Conservation (phyloP, 2,329 filamentous ascomycete genomes). For the Exophiala xenobiotica region DNA sequence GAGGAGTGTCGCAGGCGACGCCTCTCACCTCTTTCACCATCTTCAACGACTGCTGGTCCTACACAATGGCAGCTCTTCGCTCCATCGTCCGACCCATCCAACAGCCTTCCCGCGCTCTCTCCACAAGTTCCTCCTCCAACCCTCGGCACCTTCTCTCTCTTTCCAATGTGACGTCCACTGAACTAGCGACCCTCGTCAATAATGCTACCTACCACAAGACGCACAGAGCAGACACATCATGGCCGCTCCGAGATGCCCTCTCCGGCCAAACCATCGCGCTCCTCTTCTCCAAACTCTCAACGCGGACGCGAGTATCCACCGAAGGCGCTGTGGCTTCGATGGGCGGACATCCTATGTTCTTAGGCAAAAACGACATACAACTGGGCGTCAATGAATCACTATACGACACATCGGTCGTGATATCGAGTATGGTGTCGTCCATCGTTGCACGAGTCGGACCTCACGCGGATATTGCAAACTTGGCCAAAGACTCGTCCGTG, state of each 20-base stretch:
- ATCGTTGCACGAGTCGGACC: conserved; percentile 77
- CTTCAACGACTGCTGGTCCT: not conserved
- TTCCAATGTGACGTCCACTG: conserved; percentile 73
- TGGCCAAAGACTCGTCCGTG: conserved; percentile 71
- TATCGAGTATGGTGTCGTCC: conserved; percentile 88
- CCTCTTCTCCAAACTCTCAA: conserved; percentile 96
- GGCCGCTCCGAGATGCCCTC: conserved; percentile 58
- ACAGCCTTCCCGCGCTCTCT: conserved; percentile 11
- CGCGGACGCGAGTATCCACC: conserved; percentile 87
- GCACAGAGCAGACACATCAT: conserved; percentile 68
- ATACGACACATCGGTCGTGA: conserved; percentile 86
- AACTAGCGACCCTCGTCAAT: conserved; percentile 77
- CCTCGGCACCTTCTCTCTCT: conserved; percentile 90
- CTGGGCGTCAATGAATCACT: conserved; percentile 91
- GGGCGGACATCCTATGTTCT: conserved; percentile 93
- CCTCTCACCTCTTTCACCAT: not conserved
- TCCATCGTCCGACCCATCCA: conserved; percentile 14
- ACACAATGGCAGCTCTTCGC: conserved; percentile 18
- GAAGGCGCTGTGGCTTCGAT: conserved; percentile 86
- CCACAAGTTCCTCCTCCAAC: conserved; percentile 51
- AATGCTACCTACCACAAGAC: conserved; percentile 78
- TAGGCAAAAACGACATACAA: conserved; percentile 94
- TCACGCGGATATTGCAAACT: conserved; percentile 69
- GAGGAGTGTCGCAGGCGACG: conserved; percentile 9
- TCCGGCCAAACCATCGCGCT: conserved; percentile 81